Evolutionary conservation across 345 rosid genomes (phyloP).

Genomic region (Acer yangbiense): DNA sequence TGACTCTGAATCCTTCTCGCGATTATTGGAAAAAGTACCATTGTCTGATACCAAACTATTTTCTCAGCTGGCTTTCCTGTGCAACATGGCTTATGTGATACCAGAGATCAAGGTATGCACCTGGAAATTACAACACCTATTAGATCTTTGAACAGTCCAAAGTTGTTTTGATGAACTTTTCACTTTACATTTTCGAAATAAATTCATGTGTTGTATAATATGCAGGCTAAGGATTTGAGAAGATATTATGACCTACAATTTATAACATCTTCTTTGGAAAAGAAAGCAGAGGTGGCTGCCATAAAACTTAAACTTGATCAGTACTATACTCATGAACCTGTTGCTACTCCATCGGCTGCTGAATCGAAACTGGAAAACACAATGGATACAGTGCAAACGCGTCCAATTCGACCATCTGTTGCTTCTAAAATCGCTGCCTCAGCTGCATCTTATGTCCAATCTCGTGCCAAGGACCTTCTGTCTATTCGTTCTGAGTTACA

Average conservation of each 20-base stretch:
- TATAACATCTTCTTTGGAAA: constrained; percentile 81
- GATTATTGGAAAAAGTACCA: constrained; percentile 49
- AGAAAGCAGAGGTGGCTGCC: constrained; percentile 67
- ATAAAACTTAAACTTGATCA: constrained; percentile 57
- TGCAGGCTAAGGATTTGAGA: constrained; percentile 59
- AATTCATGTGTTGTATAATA: background rate
- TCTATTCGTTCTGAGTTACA: constrained; percentile 31
- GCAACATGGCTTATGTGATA: constrained; percentile 88
- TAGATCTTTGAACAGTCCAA: background rate
- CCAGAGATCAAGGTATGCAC: constrained; percentile 55
- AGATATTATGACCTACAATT: constrained; percentile 60
- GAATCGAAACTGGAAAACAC: constrained; percentile 11
- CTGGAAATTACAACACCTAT: background rate
- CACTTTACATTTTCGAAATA: background rate
- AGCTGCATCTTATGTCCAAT: constrained; percentile 79
- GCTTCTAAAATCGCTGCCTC: constrained; percentile 94
- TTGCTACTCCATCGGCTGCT: constrained; percentile 12
- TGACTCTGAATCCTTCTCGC: constrained; percentile 55
- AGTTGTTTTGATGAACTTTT: background rate
- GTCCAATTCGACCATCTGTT: constrained; percentile 44
- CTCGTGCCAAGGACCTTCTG: constrained; percentile 44
- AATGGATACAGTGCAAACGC: constrained; percentile 28
- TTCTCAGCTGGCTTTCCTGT: constrained; percentile 79
- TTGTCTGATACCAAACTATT: constrained; percentile 66
- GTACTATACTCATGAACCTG: constrained; percentile 45